Evolutionary conservation across 2,329 filamentous ascomycete genomes (phyloP).

Genomic region (Arthrobotrys megalospora): DNA sequence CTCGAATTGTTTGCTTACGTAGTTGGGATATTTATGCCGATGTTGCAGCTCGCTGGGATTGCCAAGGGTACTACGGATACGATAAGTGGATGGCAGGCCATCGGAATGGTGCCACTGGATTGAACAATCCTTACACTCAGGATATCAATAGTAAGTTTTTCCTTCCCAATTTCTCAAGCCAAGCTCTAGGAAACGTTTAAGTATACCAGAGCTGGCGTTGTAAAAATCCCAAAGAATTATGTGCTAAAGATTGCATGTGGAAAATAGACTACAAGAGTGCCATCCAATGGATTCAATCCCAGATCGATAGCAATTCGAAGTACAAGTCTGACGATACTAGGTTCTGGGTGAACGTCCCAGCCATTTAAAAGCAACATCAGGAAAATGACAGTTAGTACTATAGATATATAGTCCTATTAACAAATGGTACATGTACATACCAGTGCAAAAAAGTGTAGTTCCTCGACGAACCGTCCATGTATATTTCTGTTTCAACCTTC

Average conservation of each 20-base stretch:
- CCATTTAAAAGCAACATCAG: not conserved
- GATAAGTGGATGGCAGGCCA: slow-evolving; percentile 65
- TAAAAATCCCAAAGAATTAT: not conserved
- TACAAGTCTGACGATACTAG: slow-evolving; percentile 65
- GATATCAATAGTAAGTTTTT: slow-evolving; percentile 13
- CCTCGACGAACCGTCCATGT: too few species aligned
- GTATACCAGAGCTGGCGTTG: too few species aligned
- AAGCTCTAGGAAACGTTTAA: too few species aligned
- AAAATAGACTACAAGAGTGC: slow-evolving; percentile 59
- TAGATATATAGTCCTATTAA: too few species aligned
- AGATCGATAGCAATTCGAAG: slow-evolving; percentile 62
- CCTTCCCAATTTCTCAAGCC: too few species aligned
- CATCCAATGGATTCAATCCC: slow-evolving; percentile 65
- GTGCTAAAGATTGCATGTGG: not conserved
- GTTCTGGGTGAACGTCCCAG: slow-evolving; percentile 26
- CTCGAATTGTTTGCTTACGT: not conserved
- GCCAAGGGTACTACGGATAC: slow-evolving; percentile 64
- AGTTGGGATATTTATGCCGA: slow-evolving; percentile 62
- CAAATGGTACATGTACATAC: too few species aligned
- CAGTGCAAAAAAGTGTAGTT: too few species aligned
- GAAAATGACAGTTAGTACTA: too few species aligned
- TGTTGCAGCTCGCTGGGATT: slow-evolving; percentile 63
- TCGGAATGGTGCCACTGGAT: slow-evolving; percentile 61
- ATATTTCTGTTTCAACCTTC: too few species aligned
- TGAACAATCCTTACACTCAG: slow-evolving; percentile 14